phyloP scores from a whole-genome alignment of 352 stramenopile genomes.

The Blastocystis sp. region DNA sequence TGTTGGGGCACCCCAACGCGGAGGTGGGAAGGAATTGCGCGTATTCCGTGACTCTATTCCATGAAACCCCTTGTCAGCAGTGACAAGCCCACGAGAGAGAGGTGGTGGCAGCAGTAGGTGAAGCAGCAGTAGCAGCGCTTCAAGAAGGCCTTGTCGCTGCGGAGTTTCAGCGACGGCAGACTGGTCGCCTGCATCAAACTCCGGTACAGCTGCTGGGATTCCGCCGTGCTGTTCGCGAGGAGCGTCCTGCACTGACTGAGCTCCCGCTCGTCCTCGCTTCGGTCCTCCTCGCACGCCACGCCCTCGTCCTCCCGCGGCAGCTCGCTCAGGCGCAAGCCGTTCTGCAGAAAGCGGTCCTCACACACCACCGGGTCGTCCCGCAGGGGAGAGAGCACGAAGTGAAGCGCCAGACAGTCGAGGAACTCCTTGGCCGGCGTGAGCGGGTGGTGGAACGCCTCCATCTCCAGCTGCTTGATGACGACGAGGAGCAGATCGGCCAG shows the following conservation, averaged over 20 bases:
- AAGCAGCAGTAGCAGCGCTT: not conserved
- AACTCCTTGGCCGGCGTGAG: not conserved
- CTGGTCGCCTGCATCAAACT: not conserved
- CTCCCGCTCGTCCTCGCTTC: not conserved
- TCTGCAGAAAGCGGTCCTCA: not conserved
- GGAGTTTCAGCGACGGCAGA: not conserved
- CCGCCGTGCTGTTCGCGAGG: not conserved
- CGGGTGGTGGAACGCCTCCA: not conserved
- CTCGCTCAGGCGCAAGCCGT: not conserved
- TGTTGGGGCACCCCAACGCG: not conserved
- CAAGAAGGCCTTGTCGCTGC: not conserved
- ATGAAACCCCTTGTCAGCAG: not conserved
- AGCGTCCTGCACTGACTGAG: not conserved
- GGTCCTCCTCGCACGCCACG: not conserved
- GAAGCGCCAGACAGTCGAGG: not conserved
- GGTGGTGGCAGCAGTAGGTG: not conserved
- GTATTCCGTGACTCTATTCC: not conserved
- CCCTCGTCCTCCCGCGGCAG: not conserved
- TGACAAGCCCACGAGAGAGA: not conserved
- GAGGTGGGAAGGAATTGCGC: not conserved
- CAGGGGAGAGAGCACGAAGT: not conserved
- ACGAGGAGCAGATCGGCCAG: not conserved
- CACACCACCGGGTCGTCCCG: not conserved
- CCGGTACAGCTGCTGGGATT: not conserved
- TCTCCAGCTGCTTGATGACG: not conserved